These are phyloP conservation scores for Triangularia verruculosa DNA, from an alignment of 2,329 filamentous ascomycete genomes.

Conservation along the genomic window DNA sequence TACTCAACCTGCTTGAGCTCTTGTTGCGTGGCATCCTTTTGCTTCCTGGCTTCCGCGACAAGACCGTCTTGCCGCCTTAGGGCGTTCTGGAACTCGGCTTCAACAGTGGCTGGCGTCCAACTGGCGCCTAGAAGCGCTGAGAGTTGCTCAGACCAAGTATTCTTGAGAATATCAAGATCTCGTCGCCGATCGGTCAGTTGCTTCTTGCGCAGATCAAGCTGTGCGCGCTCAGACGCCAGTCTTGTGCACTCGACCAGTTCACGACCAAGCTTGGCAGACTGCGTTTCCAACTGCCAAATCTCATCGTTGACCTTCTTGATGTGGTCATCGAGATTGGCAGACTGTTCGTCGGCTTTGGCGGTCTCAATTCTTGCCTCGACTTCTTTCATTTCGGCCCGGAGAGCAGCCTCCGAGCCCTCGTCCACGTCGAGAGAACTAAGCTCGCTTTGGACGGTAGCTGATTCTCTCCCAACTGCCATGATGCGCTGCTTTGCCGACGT, in stretches of 20 bases:
- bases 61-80: constrained; percentile 55
- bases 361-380: constrained; percentile 60
- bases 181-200: constrained; percentile 71
- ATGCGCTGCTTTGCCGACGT: constrained; percentile 72
- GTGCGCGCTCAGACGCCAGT: constrained; percentile 76
- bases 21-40: constrained; percentile 66
- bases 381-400: constrained; percentile 72
- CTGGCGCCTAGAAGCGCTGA: constrained; percentile 58
- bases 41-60: constrained; percentile 63
- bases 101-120: constrained; percentile 70
- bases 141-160: constrained; percentile 71
- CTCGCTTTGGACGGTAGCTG: constrained; percentile 62
- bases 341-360: constrained; percentile 60
- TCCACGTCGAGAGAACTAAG: constrained; percentile 75
- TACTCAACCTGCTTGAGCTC: constrained; percentile 76
- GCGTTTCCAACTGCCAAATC: constrained; percentile 67
- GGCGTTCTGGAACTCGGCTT: constrained; percentile 64
- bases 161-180: constrained; percentile 73
- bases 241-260: constrained; percentile 82
- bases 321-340: constrained; percentile 66
- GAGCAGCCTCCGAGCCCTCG: constrained; percentile 75
- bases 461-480: constrained; percentile 67
- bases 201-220: constrained; percentile 78
- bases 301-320: constrained; percentile 64
- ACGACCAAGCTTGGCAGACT: constrained; percentile 67